Evolutionary conservation across 257 asterid species (phyloP).

Genomic region (Rauvolfia tetraphylla): DNA sequence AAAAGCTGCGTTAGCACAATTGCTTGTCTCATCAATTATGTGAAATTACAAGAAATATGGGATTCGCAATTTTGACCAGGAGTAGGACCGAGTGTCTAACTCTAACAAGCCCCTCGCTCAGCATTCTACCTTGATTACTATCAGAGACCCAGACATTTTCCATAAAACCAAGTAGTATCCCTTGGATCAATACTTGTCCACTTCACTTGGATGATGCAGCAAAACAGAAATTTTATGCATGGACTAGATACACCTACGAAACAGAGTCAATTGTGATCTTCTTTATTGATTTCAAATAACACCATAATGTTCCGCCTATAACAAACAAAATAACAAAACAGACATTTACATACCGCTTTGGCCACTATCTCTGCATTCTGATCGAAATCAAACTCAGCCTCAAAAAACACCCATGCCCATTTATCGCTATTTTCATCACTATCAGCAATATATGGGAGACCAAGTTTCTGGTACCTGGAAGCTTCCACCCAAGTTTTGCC

Average conservation of each 20-base stretch:
- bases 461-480: constrained; percentile 64
- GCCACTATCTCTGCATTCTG: constrained; percentile 70
- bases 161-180: neutral
- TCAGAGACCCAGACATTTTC: neutral
- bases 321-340: constrained; percentile 1
- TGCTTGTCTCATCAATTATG: neutral
- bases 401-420: constrained; percentile 98
- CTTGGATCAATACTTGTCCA: neutral
- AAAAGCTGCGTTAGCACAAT: neutral
- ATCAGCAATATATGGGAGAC: constrained; percentile 62
- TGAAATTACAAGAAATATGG: neutral
- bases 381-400: constrained; percentile 68
- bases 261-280: neutral
- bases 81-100: neutral
- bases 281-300: neutral
- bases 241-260: neutral
- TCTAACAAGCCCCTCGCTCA: neutral
- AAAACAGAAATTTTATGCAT: neutral
- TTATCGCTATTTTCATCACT: constrained; percentile 54
- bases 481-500: constrained; percentile 96
- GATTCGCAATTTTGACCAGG: neutral
- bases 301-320: neutral
- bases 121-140: neutral
- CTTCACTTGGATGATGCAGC: neutral
- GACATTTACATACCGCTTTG: constrained; percentile 67